Percentiles rank a stretch among this genome's conserved stretches.
Evolutionary conservation across 305 asterid species (phyloP).

Genomic region (Ilex paraguariensis): DNA sequence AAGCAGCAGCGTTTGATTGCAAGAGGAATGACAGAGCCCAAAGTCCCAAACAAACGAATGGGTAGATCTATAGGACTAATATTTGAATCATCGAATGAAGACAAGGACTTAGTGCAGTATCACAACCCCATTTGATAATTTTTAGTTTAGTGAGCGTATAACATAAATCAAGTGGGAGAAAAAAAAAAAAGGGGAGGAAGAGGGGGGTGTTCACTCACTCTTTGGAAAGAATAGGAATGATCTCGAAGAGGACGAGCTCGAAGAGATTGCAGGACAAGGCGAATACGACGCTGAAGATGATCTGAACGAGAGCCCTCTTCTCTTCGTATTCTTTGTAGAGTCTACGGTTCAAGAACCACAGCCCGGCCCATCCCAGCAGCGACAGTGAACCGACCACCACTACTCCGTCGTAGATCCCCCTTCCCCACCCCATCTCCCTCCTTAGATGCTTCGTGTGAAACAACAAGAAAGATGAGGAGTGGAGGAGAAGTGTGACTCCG

Average conservation of each 20-base stretch:
- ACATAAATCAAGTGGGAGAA: neutral
- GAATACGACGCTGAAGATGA: slow-evolving; percentile 92
- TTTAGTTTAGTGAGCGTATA: no score
- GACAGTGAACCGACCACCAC: slow-evolving; percentile 74
- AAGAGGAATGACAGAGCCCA: no score
- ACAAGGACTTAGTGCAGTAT: no score
- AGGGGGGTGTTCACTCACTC: slow-evolving; percentile 33
- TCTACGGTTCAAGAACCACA: slow-evolving; percentile 91
- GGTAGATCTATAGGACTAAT: no score
- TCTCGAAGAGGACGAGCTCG: slow-evolving; percentile 93
- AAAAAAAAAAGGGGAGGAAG: neutral
- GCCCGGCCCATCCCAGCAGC: slow-evolving; percentile 84
- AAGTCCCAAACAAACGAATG: no score
- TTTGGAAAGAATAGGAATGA: slow-evolving; percentile 80
- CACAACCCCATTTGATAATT: no score
- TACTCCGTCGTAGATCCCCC: slow-evolving; percentile 57
- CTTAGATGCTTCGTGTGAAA: no score
- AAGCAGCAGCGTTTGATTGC: no score
- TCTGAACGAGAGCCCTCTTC: slow-evolving; percentile 90
- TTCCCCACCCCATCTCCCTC: slow-evolving; percentile 77
- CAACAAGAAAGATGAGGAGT: no score
- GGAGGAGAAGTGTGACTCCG: no score
- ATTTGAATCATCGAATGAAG: no score
- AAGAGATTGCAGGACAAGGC: slow-evolving; percentile 96
- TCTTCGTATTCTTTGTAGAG: slow-evolving; percentile 97